Evolutionary conservation across 257 asterid genomes (phyloP), one percentile per base, ranked within the genome.

Genomic region (Jasminum sambac): DNA sequence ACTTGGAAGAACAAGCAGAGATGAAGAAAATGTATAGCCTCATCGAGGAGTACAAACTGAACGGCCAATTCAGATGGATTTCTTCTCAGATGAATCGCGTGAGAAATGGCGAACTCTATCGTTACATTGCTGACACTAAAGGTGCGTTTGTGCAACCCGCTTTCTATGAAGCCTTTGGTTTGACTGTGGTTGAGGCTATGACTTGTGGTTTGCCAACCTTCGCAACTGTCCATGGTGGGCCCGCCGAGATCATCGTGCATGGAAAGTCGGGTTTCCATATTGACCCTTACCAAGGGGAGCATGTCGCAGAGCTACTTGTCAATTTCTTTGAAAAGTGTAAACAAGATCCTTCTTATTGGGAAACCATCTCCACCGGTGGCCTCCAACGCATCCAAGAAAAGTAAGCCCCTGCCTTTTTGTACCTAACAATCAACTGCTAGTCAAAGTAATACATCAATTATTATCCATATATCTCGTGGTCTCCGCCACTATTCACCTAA

Each of bases 91-190:
- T 91, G 98, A 91, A 95, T 90, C 89, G 99, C 0, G 94, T 89
- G 25, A 86, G 99, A 75, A 95, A 95, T 16, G 99, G 98, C 0
- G 99, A 95, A 76, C 95, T 95, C 71, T 95, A 95, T 82, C 94
- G 99, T 17, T 91, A 26, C 86, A 90, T 95, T 24, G 95, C 95
- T 1, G 98, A 95, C 86, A 86, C 90, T 0, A 83, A 44, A 23
- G 99, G 99, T 0, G 90, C 81, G 11, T 95, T 95, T 11, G 98
- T 95, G 79, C 99, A 95, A 75, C 98, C 98, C n/a, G 99, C 99
- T 30, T 91, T 95, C 62, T 95, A 95, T 38, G 98, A 95, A 85
- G 99, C 99, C 5, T 95, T 95, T 8, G 99, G 99, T 2, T 68
- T 91, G 78, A 95, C 99, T 0, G 99, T 95, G 4, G 98, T 95